Conservation (phyloP, 2,329 filamentous ascomycete genomes). For the Coleophoma crateriformis region DNA sequence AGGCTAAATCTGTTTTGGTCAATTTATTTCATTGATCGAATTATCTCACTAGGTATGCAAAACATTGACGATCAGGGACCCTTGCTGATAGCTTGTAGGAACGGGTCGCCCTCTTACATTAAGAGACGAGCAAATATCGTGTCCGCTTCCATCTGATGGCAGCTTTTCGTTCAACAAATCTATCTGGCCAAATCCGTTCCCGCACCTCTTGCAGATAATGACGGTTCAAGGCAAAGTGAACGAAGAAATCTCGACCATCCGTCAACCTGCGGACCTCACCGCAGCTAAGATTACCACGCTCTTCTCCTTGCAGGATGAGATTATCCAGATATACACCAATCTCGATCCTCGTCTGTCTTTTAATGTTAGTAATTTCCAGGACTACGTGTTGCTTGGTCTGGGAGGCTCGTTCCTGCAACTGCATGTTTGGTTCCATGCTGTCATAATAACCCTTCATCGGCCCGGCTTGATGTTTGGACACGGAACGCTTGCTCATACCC, state of each 20-base stretch:
- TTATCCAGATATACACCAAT: neutral
- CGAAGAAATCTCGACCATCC: neutral
- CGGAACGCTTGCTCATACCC: neutral
- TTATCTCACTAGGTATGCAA: neutral
- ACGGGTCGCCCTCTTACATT: neutral
- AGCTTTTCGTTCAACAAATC: neutral
- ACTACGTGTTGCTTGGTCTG: neutral
- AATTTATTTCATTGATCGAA: neutral
- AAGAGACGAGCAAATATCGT: neutral
- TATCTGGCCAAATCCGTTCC: neutral
- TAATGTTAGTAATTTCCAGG: slow-evolving; percentile 1
- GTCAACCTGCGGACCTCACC: neutral
- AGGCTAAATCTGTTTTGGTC: neutral
- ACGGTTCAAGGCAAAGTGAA: neutral
- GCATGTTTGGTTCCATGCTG: slow-evolving; percentile 1
- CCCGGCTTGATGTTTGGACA: neutral
- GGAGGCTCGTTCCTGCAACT: slow-evolving; percentile 1
- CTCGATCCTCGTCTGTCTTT: neutral
- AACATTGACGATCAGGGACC: neutral
- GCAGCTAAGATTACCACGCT: neutral
- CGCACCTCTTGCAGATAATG: neutral
- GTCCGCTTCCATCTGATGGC: neutral
- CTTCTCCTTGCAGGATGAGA: neutral
- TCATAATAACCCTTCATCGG: slow-evolving; percentile 2
- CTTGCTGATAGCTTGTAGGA: neutral